These are phyloP conservation scores for Rhodotorula paludigena DNA, from an alignment of 768 basidiomycete species.

Conservation along the genomic window DNA sequence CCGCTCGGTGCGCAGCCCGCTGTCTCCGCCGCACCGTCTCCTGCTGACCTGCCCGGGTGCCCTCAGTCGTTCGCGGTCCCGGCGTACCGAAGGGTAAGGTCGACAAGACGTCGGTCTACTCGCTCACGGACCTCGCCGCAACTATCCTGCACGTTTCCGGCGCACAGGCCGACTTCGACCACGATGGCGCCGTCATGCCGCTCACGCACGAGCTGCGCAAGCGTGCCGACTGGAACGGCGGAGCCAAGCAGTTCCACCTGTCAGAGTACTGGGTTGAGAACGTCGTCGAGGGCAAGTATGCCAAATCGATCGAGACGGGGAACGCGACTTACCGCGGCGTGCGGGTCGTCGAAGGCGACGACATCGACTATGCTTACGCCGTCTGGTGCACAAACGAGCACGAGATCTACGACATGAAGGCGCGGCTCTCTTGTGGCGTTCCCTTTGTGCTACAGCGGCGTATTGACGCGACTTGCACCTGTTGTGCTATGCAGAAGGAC, in stretches of 20 bases:
- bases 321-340: conserved; percentile 32
- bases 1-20: too few species aligned
- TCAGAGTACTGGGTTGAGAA: conserved; percentile 22
- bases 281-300: conserved; percentile 19
- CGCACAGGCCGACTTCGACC: conserved; percentile 35
- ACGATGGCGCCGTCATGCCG: conserved; percentile 26
- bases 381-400: conserved; percentile 40
- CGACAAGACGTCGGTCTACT: conserved; percentile 32
- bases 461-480: not conserved
- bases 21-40: too few species aligned
- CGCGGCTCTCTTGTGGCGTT: not conserved
- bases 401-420: conserved; percentile 34
- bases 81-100: conserved; percentile 6
- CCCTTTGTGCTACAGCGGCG: not conserved
- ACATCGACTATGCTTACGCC: conserved; percentile 22
- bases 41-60: too few species aligned
- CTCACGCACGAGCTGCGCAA: conserved; percentile 1
- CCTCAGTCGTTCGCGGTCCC: conserved; percentile 40
- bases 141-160: conserved; percentile 37
- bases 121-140: conserved; percentile 34
- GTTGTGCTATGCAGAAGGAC: conserved; percentile 24
- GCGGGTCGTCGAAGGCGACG: conserved; percentile 25
- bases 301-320: not conserved
- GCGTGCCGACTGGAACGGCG: not conserved
- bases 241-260: conserved; percentile 5